Evolutionary conservation across 176 grass and related monocot genomes (phyloP).

Genomic region (Calamus simplicifolius): DNA sequence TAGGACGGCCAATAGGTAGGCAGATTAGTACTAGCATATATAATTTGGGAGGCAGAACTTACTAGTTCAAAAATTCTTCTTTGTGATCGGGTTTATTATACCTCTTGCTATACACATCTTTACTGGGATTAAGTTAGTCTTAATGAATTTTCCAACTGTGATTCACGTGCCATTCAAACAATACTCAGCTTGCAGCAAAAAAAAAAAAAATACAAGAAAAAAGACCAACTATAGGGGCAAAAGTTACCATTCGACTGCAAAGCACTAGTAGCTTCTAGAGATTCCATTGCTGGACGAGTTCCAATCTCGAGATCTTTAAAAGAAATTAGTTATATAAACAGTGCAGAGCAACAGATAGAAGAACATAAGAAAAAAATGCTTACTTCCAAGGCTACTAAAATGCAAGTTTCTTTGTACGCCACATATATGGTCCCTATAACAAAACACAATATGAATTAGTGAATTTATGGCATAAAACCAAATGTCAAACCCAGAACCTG

Average conservation of each 20-base stretch:
- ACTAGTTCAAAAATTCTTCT: too few species aligned
- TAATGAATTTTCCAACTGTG: too few species aligned
- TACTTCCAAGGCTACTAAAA: slow-evolving; percentile 41
- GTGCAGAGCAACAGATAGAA: not conserved
- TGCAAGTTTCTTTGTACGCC: slow-evolving; percentile 48
- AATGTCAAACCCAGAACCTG: slow-evolving; percentile 8
- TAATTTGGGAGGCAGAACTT: too few species aligned
- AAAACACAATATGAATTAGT: not conserved
- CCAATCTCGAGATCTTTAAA: slow-evolving; percentile 42
- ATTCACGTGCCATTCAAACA: not conserved
- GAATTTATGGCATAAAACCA: too few species aligned
- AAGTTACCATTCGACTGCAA: slow-evolving; percentile 70
- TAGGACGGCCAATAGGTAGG: too few species aligned
- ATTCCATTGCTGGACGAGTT: slow-evolving; percentile 31
- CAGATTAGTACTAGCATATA: too few species aligned
- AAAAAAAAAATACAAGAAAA: not conserved
- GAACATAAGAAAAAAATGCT: slow-evolving; percentile 7
- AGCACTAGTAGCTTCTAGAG: slow-evolving; percentile 61
- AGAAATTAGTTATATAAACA: too few species aligned
- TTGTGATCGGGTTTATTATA: too few species aligned
- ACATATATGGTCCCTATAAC: slow-evolving; percentile 46
- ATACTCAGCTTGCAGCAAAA: not conserved
- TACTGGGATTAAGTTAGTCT: too few species aligned
- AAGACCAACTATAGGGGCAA: not conserved
- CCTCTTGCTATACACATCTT: too few species aligned